A percentile compares a stretch with the other conserved stretches of the same genome.
Evolutionary conservation across 257 asterid genomes (phyloP).

Genomic region (Orobanche coerulescens): DNA sequence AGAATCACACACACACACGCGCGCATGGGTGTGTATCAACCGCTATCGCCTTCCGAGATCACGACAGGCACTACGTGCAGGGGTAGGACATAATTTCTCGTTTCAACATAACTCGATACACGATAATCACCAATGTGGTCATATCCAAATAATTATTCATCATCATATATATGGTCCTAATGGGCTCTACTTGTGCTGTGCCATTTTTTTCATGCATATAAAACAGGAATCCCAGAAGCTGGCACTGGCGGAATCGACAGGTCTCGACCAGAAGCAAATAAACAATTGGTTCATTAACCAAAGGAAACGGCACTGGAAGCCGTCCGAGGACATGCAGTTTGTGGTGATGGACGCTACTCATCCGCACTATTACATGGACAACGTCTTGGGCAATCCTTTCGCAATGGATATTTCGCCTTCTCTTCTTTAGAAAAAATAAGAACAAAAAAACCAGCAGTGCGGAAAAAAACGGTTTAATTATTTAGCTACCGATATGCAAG

Average conservation of each 20-base stretch:
- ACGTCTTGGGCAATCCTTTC: slow-evolving; percentile 55
- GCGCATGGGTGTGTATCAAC: too few species aligned
- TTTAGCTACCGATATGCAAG: neutral
- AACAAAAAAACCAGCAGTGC: too few species aligned
- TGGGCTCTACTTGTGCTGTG: neutral
- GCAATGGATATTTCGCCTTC: slow-evolving; percentile 74
- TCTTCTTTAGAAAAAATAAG: slow-evolving; percentile 44
- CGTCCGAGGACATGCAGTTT: slow-evolving; percentile 90
- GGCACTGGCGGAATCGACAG: slow-evolving; percentile 83
- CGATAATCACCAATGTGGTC: too few species aligned
- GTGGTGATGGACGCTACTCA: slow-evolving; percentile 82
- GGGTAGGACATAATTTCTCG: too few species aligned
- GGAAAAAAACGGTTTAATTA: too few species aligned
- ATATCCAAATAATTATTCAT: too few species aligned
- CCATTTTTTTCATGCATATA: too few species aligned
- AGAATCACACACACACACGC: too few species aligned
- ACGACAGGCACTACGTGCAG: too few species aligned
- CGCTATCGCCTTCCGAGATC: too few species aligned
- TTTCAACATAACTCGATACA: neutral
- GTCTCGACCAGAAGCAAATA: slow-evolving; percentile 89
- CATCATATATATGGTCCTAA: too few species aligned
- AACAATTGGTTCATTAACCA: slow-evolving; percentile 97
- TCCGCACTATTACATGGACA: slow-evolving; percentile 64
- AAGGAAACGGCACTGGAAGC: slow-evolving; percentile 94
- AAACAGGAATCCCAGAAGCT: slow-evolving; percentile 86